Percentiles rank a stretch among this genome's conserved stretches.
Evolutionary conservation across 331 rosid genomes (phyloP).

Genomic region (Stylosanthes scabra): DNA sequence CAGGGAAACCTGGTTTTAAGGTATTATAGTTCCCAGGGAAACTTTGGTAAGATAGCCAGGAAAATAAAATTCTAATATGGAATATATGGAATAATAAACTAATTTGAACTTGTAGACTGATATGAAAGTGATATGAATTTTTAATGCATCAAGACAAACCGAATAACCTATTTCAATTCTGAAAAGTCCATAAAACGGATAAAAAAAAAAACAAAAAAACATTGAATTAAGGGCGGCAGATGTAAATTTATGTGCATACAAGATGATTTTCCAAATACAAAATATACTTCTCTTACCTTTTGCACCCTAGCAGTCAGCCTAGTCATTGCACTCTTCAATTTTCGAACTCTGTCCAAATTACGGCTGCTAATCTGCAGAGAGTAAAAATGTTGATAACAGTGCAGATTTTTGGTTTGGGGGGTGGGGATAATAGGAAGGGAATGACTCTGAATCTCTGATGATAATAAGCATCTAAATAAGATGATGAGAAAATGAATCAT

Average conservation of each 20-base stretch:
- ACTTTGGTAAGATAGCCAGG: no score
- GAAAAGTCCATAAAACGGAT: neutral
- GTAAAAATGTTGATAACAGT: slow-evolving; percentile 23
- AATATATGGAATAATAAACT: no score
- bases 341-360: slow-evolving; percentile 97
- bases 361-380: slow-evolving; percentile 86
- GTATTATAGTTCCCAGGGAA: no score
- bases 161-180: neutral
- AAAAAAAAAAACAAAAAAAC: no score
- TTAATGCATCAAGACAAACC: slow-evolving; percentile 5
- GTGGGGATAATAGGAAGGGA: no score
- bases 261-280: neutral
- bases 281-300: slow-evolving; percentile 61
- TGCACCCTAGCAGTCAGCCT: slow-evolving; percentile 98
- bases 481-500: slow-evolving; percentile 13
- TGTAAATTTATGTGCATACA: slow-evolving; percentile 11
- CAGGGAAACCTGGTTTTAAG: neutral
- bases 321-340: slow-evolving; percentile 97
- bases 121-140: slow-evolving; percentile 20
- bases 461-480: slow-evolving; percentile 22
- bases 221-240: slow-evolving; percentile 16
- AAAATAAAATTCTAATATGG: no score
- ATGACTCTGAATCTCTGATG: slow-evolving; percentile 20
- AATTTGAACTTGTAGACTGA: neutral
- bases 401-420: neutral